These are phyloP conservation scores for Yamadazyma sp. DNA, from an alignment of 805 yeast species.

Conservation along the genomic window DNA sequence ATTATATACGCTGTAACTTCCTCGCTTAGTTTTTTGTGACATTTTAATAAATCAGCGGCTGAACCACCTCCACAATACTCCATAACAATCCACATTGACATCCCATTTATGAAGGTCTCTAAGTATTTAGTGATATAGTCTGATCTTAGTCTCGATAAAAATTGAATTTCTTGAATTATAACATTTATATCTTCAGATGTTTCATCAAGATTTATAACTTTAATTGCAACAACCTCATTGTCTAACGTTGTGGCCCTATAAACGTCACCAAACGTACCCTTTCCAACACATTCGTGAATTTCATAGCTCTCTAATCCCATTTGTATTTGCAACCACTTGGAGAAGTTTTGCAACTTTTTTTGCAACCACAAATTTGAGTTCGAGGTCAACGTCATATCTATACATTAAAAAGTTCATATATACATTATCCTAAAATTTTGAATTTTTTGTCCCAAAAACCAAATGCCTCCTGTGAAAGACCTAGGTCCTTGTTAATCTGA, in stretches of 20 bases:
- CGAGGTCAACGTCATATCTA: no score
- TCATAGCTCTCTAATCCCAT: conserved; percentile 20
- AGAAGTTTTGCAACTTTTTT: conserved; percentile 1
- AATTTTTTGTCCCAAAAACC: conserved; percentile 47
- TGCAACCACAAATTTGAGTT: conserved; percentile 11
- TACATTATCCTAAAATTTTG: conserved; percentile 12
- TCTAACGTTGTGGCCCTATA: conserved; percentile 53
- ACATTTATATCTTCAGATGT: conserved; percentile 71
- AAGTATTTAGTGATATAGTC: conserved; percentile 60
- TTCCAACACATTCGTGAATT: conserved; percentile 62
- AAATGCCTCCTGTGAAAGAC: conserved; percentile 45
- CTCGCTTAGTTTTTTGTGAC: conserved; percentile 54
- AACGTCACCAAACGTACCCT: conserved; percentile 87
- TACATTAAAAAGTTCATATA: no score
- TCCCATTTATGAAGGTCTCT: conserved; percentile 62
- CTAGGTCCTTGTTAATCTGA: conserved; percentile 25
- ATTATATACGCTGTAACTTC: conserved; percentile 59
- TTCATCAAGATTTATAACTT: conserved; percentile 77
- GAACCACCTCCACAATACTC: conserved; percentile 96
- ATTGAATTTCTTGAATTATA: conserved; percentile 72
- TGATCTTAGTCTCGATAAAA: conserved; percentile 65
- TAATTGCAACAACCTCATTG: conserved; percentile 68
- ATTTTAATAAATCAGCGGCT: conserved; percentile 68
- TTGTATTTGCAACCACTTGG: conserved; percentile 6
- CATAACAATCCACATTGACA: conserved; percentile 85